phyloP scores from a whole-genome alignment of 78 protist species.

The Creolimax fragrantissima region DNA sequence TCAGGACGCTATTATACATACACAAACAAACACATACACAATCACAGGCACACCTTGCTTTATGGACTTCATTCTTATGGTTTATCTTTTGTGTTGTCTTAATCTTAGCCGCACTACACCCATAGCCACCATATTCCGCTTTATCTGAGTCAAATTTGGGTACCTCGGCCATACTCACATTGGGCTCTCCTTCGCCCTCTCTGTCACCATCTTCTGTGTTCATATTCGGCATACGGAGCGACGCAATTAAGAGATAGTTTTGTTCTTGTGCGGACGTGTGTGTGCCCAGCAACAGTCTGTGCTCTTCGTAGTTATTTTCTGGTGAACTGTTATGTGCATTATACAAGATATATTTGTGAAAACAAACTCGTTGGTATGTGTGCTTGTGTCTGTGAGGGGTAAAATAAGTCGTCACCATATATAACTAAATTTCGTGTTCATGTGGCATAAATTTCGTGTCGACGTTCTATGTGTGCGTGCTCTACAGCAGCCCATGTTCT shows the following conservation, averaged over 20 bases:
- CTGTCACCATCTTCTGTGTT: slow-evolving; percentile 13
- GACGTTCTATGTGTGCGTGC: too few species aligned
- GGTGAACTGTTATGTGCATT: not conserved
- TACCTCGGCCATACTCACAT: not conserved
- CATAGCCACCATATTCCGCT: slow-evolving; percentile 54
- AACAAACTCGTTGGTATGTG: too few species aligned
- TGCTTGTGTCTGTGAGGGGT: too few species aligned
- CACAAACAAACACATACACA: too few species aligned
- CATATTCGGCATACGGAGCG: slow-evolving; percentile 71
- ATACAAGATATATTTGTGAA: not conserved
- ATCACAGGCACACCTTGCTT: not conserved
- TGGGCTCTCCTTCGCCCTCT: not conserved
- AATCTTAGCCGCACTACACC: slow-evolving; percentile 40
- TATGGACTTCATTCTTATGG: slow-evolving; percentile 87
- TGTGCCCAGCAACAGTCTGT: slow-evolving; percentile 82
- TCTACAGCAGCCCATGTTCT: too few species aligned
- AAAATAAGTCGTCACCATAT: too few species aligned
- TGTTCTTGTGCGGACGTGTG: slow-evolving; percentile 88
- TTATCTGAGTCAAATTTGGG: slow-evolving; percentile 59
- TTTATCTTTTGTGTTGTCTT: slow-evolving; percentile 55
- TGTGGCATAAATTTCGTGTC: too few species aligned
- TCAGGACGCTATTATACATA: too few species aligned
- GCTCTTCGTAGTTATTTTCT: slow-evolving; percentile 13
- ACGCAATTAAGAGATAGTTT: slow-evolving; percentile 79
- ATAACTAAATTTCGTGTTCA: too few species aligned